Evolutionary conservation across 495 filamentous ascomycete genomes (phyloP).

Genomic region (Penicillium pancosmium): DNA sequence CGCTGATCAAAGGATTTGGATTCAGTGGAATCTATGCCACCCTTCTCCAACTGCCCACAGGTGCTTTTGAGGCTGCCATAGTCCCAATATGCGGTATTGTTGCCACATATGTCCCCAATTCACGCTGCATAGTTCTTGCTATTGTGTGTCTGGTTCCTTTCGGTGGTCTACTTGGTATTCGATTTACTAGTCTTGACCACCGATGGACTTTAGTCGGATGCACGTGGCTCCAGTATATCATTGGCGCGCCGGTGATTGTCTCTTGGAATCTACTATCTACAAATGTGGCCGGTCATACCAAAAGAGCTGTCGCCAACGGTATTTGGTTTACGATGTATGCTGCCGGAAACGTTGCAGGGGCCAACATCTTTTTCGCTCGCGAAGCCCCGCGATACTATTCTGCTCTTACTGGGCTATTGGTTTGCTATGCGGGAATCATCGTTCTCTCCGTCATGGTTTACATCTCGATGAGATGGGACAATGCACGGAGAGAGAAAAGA

Average conservation of each 20-base stretch:
- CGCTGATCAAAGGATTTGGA: conserved; percentile 49
- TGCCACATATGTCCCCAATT: conserved; percentile 43
- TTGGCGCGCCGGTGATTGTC: conserved; percentile 54
- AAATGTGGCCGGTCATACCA: conserved; percentile 69
- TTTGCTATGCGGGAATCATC: conserved; percentile 41
- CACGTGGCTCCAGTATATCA: conserved; percentile 51
- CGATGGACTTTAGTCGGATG: conserved; percentile 55
- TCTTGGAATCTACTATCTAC: conserved; percentile 58
- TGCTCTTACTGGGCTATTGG: conserved; percentile 34
- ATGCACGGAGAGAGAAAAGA: conserved; percentile 27
- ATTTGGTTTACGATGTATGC: conserved; percentile 41
- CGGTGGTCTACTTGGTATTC: conserved; percentile 46
- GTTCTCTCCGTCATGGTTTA: conserved; percentile 28
- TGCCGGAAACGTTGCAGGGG: conserved; percentile 45
- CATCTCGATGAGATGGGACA: conserved; percentile 33
- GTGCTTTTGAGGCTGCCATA: conserved; percentile 45
- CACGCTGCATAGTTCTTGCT: conserved; percentile 45
- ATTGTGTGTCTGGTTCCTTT: conserved; percentile 39
- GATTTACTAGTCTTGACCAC: conserved; percentile 44
- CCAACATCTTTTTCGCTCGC: conserved; percentile 45
- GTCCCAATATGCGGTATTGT: conserved; percentile 40
- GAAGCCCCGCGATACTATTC: conserved; percentile 43
- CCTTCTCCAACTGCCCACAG: conserved; percentile 49
- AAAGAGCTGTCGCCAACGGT: conserved; percentile 55
- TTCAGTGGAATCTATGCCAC: conserved; percentile 43